These are phyloP conservation scores for Alternaria consortialis DNA, from an alignment of 2,329 filamentous ascomycete species.

Conservation along the genomic window DNA sequence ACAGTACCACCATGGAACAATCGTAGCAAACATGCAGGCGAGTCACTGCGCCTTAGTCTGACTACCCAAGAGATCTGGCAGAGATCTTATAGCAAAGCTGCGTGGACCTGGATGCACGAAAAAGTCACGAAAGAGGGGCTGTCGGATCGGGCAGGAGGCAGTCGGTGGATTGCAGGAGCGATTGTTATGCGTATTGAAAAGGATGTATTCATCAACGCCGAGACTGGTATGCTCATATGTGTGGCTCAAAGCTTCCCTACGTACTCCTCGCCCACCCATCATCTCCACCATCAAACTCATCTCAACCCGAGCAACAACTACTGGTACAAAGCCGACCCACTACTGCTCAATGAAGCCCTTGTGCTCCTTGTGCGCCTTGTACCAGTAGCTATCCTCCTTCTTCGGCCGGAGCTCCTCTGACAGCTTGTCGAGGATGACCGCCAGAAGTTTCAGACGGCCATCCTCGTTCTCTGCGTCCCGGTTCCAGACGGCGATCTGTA, in stretches of 20 bases:
- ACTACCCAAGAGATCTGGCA: neutral
- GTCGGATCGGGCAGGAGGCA: constrained; percentile 1
- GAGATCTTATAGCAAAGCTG: fast-evolving
- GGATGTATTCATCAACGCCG: constrained; percentile 12
- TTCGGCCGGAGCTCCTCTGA: constrained; percentile 77
- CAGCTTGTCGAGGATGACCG: constrained; percentile 76
- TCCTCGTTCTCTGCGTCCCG: constrained; percentile 82
- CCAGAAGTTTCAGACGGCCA: constrained; percentile 78
- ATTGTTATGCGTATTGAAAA: neutral
- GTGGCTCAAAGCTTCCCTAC: neutral
- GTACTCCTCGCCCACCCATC: neutral
- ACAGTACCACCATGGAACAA: neutral
- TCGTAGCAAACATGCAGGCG: neutral
- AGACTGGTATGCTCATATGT: constrained; percentile 5
- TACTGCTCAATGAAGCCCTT: constrained; percentile 68
- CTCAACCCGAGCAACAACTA: neutral
- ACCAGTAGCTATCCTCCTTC: constrained; percentile 70
- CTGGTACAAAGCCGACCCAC: constrained; percentile 4
- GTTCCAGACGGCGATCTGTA: constrained; percentile 93
- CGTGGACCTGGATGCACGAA: neutral
- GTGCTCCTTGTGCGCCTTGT: constrained; percentile 91
- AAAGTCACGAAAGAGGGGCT: neutral
- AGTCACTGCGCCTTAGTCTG: neutral
- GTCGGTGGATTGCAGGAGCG: neutral
- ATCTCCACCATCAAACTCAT: neutral